phyloP scores from a whole-genome alignment of 148 eudicot species.

The Diospyros kaki region DNA sequence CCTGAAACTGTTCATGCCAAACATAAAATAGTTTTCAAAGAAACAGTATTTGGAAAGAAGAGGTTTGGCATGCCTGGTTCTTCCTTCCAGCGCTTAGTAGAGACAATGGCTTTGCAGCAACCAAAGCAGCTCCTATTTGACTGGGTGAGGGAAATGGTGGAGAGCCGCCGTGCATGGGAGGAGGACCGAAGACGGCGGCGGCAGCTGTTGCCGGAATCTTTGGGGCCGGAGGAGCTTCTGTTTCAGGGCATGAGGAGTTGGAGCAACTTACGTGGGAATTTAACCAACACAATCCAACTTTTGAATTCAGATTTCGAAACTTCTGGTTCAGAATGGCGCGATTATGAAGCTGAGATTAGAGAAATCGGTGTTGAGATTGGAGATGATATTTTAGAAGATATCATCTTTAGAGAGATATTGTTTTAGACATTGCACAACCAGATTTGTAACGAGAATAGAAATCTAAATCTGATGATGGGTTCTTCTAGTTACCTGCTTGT shows the following conservation, averaged over 20 bases:
- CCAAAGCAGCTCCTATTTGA: constrained; percentile 46
- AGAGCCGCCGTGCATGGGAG: constrained; percentile 11
- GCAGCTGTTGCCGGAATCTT: constrained; percentile 30
- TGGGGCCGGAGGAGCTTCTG: constrained; percentile 36
- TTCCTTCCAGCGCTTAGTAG: background rate
- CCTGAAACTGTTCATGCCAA: no score
- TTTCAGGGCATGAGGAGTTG: constrained; percentile 25
- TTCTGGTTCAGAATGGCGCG: constrained; percentile 27
- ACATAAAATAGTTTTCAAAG: no score
- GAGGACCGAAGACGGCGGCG: constrained; percentile 1
- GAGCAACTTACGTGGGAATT: constrained; percentile 11
- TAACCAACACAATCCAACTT: constrained; percentile 13
- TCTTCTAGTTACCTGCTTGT: no score
- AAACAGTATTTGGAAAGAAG: no score
- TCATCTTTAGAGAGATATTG: constrained; percentile 28
- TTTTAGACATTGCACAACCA: constrained; percentile 20
- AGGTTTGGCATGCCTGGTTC: background rate
- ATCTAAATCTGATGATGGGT: no score
- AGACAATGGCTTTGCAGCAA: constrained; percentile 33
- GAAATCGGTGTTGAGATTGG: constrained; percentile 37
- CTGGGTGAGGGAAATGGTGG: constrained; percentile 43
- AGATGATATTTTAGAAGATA: constrained; percentile 35
- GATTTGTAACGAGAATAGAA: no score
- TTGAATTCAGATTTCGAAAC: constrained; percentile 25
- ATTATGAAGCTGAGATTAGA: constrained; percentile 14